Conservation (phyloP, 2,329 filamentous ascomycete genomes). For the Corynespora cassiicola region DNA sequence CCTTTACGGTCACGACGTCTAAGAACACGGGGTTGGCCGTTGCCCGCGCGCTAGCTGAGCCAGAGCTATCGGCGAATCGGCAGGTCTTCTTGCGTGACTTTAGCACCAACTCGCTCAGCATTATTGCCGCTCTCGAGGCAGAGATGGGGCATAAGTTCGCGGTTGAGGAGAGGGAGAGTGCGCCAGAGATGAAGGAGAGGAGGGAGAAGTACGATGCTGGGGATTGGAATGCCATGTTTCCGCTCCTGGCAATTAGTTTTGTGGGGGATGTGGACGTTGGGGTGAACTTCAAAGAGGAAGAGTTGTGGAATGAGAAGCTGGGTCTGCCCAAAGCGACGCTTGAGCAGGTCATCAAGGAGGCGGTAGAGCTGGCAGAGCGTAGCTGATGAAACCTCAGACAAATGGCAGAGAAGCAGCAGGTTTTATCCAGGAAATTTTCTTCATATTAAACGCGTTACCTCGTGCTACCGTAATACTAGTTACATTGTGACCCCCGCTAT, state of each 20-base stretch:
- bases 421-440: too few relatives aligned
- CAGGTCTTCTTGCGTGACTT: constrained; percentile 33
- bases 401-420: too few relatives aligned
- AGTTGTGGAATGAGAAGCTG: constrained; percentile 28
- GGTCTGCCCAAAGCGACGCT: constrained; percentile 23
- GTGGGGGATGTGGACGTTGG: constrained; percentile 27
- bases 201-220: constrained; percentile 20
- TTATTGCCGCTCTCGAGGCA: constrained; percentile 22
- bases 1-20: constrained; percentile 24
- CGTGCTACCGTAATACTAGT: too few relatives aligned
- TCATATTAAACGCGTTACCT: too few relatives aligned
- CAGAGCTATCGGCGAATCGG: constrained; percentile 19
- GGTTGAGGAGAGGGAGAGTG: constrained; percentile 15
- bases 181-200: constrained; percentile 10
- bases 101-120: constrained; percentile 12
- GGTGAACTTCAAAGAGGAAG: constrained; percentile 27
- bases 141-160: constrained; percentile 17
- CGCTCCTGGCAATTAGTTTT: constrained; percentile 24
- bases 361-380: constrained; percentile 14
- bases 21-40: constrained; percentile 27
- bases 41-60: constrained; percentile 12
- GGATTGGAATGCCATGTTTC: constrained; percentile 22
- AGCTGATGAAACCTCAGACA: too few relatives aligned
- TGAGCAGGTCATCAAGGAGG: constrained; percentile 24
- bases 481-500: too few relatives aligned